Evolutionary conservation across 2,329 filamentous ascomycete species (phyloP).

Genomic region (Cladosporium sp.): DNA sequence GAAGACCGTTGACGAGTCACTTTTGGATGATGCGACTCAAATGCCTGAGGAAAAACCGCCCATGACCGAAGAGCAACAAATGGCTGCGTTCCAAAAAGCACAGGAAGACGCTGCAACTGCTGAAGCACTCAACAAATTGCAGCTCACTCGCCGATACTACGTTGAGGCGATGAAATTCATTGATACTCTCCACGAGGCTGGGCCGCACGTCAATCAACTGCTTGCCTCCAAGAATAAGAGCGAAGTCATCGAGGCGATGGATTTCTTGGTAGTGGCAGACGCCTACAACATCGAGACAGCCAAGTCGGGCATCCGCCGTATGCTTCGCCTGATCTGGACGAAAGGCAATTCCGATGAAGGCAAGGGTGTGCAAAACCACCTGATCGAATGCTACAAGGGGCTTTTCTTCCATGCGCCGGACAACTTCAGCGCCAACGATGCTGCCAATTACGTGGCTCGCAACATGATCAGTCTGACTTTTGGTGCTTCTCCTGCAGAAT

Average conservation of each 20-base stretch:
- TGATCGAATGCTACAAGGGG: slow-evolving; percentile 93
- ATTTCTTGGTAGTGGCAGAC: slow-evolving; percentile 92
- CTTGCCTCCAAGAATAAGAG: slow-evolving; percentile 95
- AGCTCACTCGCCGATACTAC: slow-evolving; percentile 84
- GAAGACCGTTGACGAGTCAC: slow-evolving; percentile 63
- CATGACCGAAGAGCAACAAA: slow-evolving; percentile 74
- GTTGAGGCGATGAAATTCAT: slow-evolving; percentile 92
- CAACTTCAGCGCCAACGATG: slow-evolving; percentile 78
- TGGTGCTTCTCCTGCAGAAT: slow-evolving; percentile 85
- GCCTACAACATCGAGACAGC: slow-evolving; percentile 95
- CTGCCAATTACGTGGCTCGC: slow-evolving; percentile 88
- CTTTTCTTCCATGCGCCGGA: slow-evolving; percentile 95
- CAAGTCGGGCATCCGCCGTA: slow-evolving; percentile 84
- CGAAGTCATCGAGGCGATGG: slow-evolving; percentile 97
- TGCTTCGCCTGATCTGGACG: slow-evolving; percentile 97
- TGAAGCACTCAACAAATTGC: slow-evolving; percentile 80
- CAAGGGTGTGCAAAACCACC: slow-evolving; percentile 91
- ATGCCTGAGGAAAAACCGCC: slow-evolving; percentile 50
- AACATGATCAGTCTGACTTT: slow-evolving; percentile 99
- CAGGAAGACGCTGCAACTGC: slow-evolving; percentile 83
- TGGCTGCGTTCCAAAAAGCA: slow-evolving; percentile 67
- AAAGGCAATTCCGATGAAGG: slow-evolving; percentile 99
- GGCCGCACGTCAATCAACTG: slow-evolving; percentile 74
- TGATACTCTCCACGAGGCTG: slow-evolving; percentile 78
- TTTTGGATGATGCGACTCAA: slow-evolving; percentile 86